phyloP scores from a whole-genome alignment of 2,329 filamentous ascomycete genomes.

The Colletotrichum musae region DNA sequence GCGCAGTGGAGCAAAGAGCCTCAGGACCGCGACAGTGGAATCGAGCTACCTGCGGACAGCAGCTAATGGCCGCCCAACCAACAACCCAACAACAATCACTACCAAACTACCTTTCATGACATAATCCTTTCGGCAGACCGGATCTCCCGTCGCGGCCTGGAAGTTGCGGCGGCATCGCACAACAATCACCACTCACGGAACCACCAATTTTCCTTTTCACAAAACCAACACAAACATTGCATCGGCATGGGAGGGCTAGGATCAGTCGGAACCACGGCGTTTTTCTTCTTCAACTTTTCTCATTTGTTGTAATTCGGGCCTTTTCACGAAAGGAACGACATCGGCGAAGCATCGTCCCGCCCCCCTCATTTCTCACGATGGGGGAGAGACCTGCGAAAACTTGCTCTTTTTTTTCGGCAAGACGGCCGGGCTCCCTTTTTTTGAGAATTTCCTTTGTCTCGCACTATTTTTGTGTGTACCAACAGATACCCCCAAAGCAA shows the following conservation, averaged over 20 bases:
- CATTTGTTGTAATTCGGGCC: constrained; percentile 6
- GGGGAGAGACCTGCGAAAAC: constrained; percentile 1
- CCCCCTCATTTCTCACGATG: not conserved
- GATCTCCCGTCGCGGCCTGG: constrained; percentile 37
- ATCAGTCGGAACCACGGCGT: constrained; percentile 39
- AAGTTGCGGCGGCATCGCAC: constrained; percentile 39
- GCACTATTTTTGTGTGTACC: constrained; percentile 38
- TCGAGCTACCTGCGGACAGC: constrained; percentile 61
- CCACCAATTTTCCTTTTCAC: constrained; percentile 8
- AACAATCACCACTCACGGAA: constrained; percentile 43
- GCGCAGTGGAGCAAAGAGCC: constrained; percentile 39
- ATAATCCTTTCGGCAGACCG: constrained; percentile 33
- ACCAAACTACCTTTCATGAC: not conserved
- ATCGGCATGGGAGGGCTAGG: constrained; percentile 30
- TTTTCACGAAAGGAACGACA: constrained; percentile 25
- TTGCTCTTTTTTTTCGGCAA: constrained; percentile 28
- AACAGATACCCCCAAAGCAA: constrained; percentile 42
- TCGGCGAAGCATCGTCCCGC: constrained; percentile 27
- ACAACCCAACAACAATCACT: not conserved
- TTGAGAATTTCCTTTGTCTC: constrained; percentile 35
- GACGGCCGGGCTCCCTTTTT: constrained; percentile 28
- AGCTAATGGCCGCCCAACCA: constrained; percentile 44
- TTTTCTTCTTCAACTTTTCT: constrained; percentile 25
- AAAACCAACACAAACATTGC: constrained; percentile 14
- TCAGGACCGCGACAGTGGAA: constrained; percentile 65